These are phyloP conservation scores for Symbiodinium pilosum DNA, from an alignment of 73 alveolate genomes.

Conservation along the genomic window DNA sequence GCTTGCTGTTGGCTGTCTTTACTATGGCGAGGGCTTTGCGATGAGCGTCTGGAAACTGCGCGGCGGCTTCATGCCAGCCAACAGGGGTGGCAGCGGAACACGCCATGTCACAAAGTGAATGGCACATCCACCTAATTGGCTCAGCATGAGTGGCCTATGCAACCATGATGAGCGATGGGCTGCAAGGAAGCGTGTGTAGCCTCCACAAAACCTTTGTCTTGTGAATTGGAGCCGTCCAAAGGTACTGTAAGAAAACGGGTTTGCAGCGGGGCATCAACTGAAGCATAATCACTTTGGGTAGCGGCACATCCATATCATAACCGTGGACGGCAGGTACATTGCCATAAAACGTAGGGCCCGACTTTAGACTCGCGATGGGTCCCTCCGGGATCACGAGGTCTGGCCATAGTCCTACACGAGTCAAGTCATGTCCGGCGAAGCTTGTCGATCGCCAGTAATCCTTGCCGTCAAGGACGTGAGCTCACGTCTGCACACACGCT, in stretches of 20 bases:
- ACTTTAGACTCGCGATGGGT: background rate
- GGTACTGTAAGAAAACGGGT: background rate
- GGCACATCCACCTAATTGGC: conserved; percentile 35
- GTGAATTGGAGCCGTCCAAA: conserved; percentile 47
- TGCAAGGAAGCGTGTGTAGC: conserved; percentile 43
- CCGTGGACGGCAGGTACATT: background rate
- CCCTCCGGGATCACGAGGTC: background rate
- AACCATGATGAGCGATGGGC: conserved; percentile 40
- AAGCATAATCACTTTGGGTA: background rate
- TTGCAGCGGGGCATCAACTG: background rate
- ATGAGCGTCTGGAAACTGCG: background rate
- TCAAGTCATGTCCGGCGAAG: conserved; percentile 58
- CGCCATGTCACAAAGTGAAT: background rate
- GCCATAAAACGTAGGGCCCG: background rate
- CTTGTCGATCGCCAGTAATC: conserved; percentile 90
- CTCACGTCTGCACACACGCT: no score
- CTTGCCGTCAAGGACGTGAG: background rate
- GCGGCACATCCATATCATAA: background rate
- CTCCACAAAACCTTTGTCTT: conserved; percentile 88
- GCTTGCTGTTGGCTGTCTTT: no score
- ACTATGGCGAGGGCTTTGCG: no score
- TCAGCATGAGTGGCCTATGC: conserved; percentile 77
- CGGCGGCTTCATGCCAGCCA: background rate
- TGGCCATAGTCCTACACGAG: background rate
- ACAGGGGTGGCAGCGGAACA: background rate